A percentile compares a stretch with the other conserved stretches of the same genome.
Evolutionary conservation across 2,329 filamentous ascomycete species (phyloP).

Genomic region (Pseudogymnoascus sp.): DNA sequence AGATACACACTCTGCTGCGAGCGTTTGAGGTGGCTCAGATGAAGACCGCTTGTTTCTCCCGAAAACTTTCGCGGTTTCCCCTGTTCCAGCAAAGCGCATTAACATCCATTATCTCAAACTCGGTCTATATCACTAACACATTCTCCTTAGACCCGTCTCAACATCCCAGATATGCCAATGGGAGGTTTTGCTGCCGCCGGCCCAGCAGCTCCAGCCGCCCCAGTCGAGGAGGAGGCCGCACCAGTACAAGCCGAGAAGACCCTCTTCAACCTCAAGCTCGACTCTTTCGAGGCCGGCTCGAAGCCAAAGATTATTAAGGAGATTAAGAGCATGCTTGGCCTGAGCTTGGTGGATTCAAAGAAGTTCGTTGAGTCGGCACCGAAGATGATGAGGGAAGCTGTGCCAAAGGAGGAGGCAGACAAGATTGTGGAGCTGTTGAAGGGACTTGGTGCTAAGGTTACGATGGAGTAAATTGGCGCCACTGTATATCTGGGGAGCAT

Average conservation of each 20-base stretch:
- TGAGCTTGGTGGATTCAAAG: slow-evolving; percentile 98
- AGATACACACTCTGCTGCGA: neutral
- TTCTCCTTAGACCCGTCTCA: slow-evolving; percentile 65
- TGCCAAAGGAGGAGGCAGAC: slow-evolving; percentile 97
- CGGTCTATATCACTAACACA: slow-evolving; percentile 11
- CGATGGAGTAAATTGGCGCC: slow-evolving; percentile 55
- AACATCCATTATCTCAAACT: neutral
- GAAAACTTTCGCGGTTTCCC: neutral
- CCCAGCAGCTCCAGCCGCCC: slow-evolving; percentile 52
- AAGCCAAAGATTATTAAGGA: slow-evolving; percentile 99
- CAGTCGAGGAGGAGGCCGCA: slow-evolving; percentile 78
- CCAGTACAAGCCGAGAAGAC: slow-evolving; percentile 91
- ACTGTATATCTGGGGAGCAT: slow-evolving; percentile 5
- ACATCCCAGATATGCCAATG: slow-evolving; percentile 95
- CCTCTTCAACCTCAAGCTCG: slow-evolving; percentile 91
- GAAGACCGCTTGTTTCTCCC: neutral
- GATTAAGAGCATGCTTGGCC: slow-evolving; percentile 88
- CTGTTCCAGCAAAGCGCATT: neutral
- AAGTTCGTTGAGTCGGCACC: slow-evolving; percentile 98
- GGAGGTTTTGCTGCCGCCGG: slow-evolving; percentile 70
- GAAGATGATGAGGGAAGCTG: slow-evolving; percentile 98
- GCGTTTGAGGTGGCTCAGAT: neutral
- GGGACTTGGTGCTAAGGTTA: slow-evolving; percentile 77
- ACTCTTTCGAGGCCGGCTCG: slow-evolving; percentile 73
- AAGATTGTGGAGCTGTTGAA: slow-evolving; percentile 96